Conservation (phyloP, 192 early-diverging fungal genomes). For the Mortierella hygrophila region DNA sequence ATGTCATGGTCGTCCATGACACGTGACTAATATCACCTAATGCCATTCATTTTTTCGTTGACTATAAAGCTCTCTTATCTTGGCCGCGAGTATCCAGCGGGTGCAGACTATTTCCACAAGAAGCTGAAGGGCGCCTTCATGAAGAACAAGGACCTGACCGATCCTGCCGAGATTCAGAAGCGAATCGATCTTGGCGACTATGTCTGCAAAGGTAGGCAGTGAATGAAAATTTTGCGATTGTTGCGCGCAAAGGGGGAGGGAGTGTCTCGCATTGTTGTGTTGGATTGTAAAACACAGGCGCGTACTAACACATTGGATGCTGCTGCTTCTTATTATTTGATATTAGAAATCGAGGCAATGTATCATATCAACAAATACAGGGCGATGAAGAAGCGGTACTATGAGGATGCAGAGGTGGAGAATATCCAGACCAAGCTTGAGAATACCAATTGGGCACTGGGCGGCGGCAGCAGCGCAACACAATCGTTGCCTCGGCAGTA, state of each 20-base stretch:
- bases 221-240: not conserved
- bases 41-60: not conserved
- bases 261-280: not conserved
- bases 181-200: slow-evolving; percentile 52
- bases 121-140: slow-evolving; percentile 44
- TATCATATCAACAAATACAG: slow-evolving; percentile 57
- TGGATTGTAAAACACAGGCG: not conserved
- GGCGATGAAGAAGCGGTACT: slow-evolving; percentile 55
- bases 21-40: not conserved
- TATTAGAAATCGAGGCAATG: slow-evolving; percentile 53
- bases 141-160: slow-evolving; percentile 47
- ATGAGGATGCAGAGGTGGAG: slow-evolving; percentile 27
- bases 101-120: slow-evolving; percentile 44
- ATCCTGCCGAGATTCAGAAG: slow-evolving; percentile 48
- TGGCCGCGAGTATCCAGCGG: slow-evolving; percentile 50
- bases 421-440: slow-evolving; percentile 40
- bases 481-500: not conserved
- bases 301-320: not conserved
- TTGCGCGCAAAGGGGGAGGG: not conserved
- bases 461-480: not conserved
- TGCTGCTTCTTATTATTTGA: not conserved
- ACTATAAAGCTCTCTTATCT: slow-evolving; percentile 35
- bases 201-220: slow-evolving; percentile 44
- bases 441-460: slow-evolving; percentile 25
- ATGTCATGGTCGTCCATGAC: not conserved